Base-by-base conservation (phyloP, 2,329 filamentous ascomycete species). In the Cordyceps cicadae region DNA sequence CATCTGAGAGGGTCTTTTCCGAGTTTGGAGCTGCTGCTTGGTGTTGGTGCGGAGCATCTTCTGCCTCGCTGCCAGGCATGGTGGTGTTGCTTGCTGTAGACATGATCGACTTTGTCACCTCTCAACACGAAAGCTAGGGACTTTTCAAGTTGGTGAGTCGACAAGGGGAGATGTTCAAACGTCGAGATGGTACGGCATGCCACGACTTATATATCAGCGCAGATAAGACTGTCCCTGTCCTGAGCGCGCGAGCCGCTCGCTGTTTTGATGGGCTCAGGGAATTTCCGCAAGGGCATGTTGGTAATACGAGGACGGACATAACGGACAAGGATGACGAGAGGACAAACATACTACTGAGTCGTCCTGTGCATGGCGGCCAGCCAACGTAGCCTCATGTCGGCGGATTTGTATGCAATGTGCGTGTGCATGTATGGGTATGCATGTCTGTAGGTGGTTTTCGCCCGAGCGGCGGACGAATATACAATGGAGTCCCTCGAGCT, bases 391-490 rank as follows among this genome's bases (percentile, higher is more conserved):
- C 29, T 8, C 11, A 5, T 37, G 34, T 14, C 34, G 34, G 11
- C 34, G 34, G 14, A 11, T 34, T 37, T 29, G n/a, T 37, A 29
- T 51, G 14, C 19, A 19, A 15, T 2, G 24, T 24, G 24, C 24
- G 37, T 41, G 17, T 54, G 5, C 24, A 24, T 24, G 24, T 24
- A n/a, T n/a, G n/a, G n/a, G n/a, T n/a, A n/a, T n/a, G n/a, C n/a
- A n/a, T n/a, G 3, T 24, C 24, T 24, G 12, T 11, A 11, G 19
- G 5, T 53, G 32, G n/a, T 53, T 14, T 53, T 54, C 2, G 37
- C 37, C 51, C 52, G 52, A 54, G 19, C 52, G 52, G 52, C 52
- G 52, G 52, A 43, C 52, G 37, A 54, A 54, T 17, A n/a, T 26
- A 14, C 21, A 2, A 26, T 8, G 26, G 19, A 15, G 24, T 1